These are phyloP conservation scores for Barnettozyma pratensis DNA, from an alignment of 805 yeast species.

Conservation along the genomic window DNA sequence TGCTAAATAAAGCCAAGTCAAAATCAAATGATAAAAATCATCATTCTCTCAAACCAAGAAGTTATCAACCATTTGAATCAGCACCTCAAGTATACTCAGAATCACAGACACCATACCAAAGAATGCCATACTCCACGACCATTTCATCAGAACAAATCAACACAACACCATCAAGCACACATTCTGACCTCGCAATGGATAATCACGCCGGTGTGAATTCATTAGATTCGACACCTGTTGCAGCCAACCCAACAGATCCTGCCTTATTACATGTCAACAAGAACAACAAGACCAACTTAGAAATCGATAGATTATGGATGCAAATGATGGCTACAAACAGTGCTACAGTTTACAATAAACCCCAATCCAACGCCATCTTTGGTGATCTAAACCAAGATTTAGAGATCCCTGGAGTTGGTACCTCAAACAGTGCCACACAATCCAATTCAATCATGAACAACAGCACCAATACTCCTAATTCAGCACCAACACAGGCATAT, in stretches of 20 bases:
- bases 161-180: too few relatives aligned
- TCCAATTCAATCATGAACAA: too few relatives aligned
- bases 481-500: background rate
- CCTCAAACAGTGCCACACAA: background rate
- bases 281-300: slow-evolving; percentile 14
- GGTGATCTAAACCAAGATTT: background rate
- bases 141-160: too few relatives aligned
- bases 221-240: background rate
- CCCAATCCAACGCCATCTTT: background rate
- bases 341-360: background rate
- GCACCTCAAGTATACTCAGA: background rate
- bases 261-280: slow-evolving; percentile 15
- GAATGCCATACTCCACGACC: background rate
- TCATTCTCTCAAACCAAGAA: background rate
- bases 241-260: background rate
- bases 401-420: background rate
- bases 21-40: background rate
- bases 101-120: background rate
- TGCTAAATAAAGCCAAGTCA: slow-evolving; percentile 8
- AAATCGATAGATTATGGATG: slow-evolving; percentile 23
- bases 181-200: too few relatives aligned
- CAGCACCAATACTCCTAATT: too few relatives aligned
- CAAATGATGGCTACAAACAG: slow-evolving; percentile 20
- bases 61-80: background rate
- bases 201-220: too few relatives aligned